A percentile compares a stretch with the other conserved stretches of the same genome.
Conservation (phyloP, 306 rosid species). For the Ziziphus jujuba region DNA sequence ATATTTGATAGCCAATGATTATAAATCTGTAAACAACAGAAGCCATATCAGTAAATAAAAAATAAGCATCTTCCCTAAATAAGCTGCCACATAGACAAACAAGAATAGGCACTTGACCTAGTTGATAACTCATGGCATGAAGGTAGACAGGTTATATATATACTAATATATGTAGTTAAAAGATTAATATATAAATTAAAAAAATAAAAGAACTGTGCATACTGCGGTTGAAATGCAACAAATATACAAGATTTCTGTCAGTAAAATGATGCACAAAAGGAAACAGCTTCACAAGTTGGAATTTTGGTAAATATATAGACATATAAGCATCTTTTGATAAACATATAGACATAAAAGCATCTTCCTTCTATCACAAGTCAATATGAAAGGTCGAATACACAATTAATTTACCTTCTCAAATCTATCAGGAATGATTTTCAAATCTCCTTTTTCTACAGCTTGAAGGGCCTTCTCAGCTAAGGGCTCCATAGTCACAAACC, state of each 20-base stretch:
- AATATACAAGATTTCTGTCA: too few species aligned
- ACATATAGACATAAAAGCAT: background rate
- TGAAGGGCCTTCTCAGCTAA: slow-evolving; percentile 86
- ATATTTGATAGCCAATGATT: slow-evolving; percentile 96
- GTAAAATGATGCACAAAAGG: too few species aligned
- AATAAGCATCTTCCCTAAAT: background rate
- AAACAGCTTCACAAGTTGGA: too few species aligned
- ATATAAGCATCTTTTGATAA: too few species aligned
- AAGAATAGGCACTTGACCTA: background rate
- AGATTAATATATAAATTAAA: background rate
- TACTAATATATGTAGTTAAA: background rate
- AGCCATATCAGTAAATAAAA: slow-evolving; percentile 14
- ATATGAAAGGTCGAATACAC: slow-evolving; percentile 3
- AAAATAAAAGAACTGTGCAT: background rate
- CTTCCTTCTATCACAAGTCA: background rate
- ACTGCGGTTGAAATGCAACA: too few species aligned
- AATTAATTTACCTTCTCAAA: slow-evolving; percentile 73
- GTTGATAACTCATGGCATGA: background rate
- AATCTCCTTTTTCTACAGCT: slow-evolving; percentile 76
- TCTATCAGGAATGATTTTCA: slow-evolving; percentile 88
- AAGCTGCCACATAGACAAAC: background rate
- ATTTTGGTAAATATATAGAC: too few species aligned
- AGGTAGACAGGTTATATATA: background rate
- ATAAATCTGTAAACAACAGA: slow-evolving; percentile 65
- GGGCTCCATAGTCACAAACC: slow-evolving; percentile 98